These are phyloP conservation scores for Ustilago xerochloae DNA, from an alignment of 1,284 basidiomycete genomes.

Conservation along the genomic window DNA sequence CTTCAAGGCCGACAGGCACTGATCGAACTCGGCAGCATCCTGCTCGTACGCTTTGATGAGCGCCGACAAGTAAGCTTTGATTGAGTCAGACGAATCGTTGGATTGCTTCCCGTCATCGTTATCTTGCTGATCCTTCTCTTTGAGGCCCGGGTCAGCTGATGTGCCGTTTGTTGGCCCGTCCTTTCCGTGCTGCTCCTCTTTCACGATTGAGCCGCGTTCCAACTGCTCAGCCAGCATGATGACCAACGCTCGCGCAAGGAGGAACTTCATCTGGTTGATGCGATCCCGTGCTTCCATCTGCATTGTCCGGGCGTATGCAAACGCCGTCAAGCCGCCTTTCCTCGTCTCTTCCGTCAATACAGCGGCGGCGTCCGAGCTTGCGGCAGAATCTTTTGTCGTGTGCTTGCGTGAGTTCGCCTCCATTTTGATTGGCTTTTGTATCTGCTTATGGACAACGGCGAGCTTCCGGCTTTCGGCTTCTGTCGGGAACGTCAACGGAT, in stretches of 20 bases:
- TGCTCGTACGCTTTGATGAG: slow-evolving; percentile 29
- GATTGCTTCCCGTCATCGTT: not conserved
- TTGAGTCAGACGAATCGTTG: not conserved
- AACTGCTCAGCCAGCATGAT: not conserved
- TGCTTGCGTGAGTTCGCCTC: not conserved
- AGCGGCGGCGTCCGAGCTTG: not conserved
- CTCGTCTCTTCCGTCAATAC: slow-evolving; percentile 20
- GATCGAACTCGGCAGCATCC: slow-evolving; percentile 21
- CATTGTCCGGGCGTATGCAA: slow-evolving; percentile 12
- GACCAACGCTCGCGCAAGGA: slow-evolving; percentile 22
- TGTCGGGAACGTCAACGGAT: slow-evolving; percentile 11
- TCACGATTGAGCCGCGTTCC: too few relatives aligned
- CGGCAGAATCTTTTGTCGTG: not conserved
- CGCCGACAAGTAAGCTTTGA: slow-evolving; percentile 8
- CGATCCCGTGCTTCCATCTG: slow-evolving; percentile 36
- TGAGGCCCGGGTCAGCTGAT: not conserved
- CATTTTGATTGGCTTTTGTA: not conserved
- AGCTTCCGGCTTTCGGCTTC: slow-evolving; percentile 10
- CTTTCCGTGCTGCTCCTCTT: too few relatives aligned
- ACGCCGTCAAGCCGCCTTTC: slow-evolving; percentile 17
- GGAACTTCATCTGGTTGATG: slow-evolving; percentile 37
- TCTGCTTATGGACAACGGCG: slow-evolving; percentile 11
- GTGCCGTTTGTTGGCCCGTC: not conserved
- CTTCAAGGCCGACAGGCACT: slow-evolving; percentile 26
- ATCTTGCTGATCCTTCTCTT: not conserved